phyloP scores from a whole-genome alignment of 2,329 filamentous ascomycete species.

The Hypoxylon sp. region DNA sequence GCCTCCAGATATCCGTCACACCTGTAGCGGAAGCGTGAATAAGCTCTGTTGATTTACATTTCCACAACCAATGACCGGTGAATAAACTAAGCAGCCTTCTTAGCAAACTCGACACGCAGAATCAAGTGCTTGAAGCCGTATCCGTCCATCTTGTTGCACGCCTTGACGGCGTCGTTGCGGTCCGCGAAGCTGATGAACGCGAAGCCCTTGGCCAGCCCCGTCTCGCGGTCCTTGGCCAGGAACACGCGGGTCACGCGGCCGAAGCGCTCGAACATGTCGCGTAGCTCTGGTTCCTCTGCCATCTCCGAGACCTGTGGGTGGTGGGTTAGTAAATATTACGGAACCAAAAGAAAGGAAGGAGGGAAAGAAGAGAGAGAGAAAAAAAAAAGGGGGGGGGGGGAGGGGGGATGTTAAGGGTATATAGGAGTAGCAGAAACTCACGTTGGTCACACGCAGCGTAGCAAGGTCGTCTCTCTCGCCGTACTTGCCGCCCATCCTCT shows the following conservation, averaged over 20 bases:
- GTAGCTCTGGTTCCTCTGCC: conserved; percentile 94
- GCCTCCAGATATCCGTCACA: not conserved
- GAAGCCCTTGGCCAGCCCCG: conserved; percentile 96
- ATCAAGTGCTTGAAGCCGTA: conserved; percentile 92
- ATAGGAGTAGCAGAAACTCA: conserved; percentile 68
- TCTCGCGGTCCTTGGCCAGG: conserved; percentile 97
- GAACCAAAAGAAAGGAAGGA: too few relatives aligned
- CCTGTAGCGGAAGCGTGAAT: not conserved
- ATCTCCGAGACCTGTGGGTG: conserved; percentile 86
- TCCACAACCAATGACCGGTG: not conserved
- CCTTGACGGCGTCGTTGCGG: conserved; percentile 88
- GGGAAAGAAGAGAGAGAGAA: too few relatives aligned
- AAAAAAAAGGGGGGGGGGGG: conserved; percentile 17
- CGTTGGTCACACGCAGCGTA: conserved; percentile 97
- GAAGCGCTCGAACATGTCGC: conserved; percentile 98
- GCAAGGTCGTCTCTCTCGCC: conserved; percentile 95
- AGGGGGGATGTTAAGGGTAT: too few relatives aligned
- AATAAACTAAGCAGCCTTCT: conserved; percentile 69
- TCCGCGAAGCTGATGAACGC: conserved; percentile 98
- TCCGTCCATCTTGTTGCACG: conserved; percentile 98
- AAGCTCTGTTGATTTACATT: not conserved
- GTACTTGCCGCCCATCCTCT: conserved; percentile 90
- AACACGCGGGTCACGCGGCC: conserved; percentile 98
- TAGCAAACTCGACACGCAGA: conserved; percentile 88
- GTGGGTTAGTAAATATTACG: conserved; percentile 7